A percentile compares a stretch with the other conserved stretches of the same genome.
Conservation (phyloP, 2,329 filamentous ascomycete genomes). For the Rhynchosporium graminicola region DNA sequence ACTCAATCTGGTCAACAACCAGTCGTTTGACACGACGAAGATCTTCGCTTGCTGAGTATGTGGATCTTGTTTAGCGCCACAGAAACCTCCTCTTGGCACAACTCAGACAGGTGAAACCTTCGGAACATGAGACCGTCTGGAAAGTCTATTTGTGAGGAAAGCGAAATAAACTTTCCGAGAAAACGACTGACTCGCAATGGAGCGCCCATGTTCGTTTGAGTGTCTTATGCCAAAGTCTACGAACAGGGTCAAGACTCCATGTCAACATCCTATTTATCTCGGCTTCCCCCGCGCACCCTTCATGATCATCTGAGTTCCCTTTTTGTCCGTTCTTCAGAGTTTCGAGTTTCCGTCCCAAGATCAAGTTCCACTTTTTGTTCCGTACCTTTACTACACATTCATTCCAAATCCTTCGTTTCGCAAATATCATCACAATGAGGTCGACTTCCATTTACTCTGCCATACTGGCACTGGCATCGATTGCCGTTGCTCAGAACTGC, state of each 20-base stretch:
- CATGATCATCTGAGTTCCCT: not conserved
- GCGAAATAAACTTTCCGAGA: slow-evolving; percentile 19
- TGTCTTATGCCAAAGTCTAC: not conserved
- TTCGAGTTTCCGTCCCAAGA: not conserved
- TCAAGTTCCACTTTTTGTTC: slow-evolving; percentile 6
- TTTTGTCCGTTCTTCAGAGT: not conserved
- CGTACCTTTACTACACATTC: slow-evolving; percentile 1
- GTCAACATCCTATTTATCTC: slow-evolving; percentile 1
- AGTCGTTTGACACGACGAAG: no score
- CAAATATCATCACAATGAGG: slow-evolving; percentile 16
- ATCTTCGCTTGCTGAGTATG: no score
- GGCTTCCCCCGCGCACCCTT: not conserved
- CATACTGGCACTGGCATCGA: slow-evolving; percentile 25
- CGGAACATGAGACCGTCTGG: slow-evolving; percentile 7
- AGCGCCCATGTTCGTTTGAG: not conserved
- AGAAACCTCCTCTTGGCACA: not conserved
- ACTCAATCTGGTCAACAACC: no score
- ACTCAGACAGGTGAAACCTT: slow-evolving; percentile 19
- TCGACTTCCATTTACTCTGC: slow-evolving; percentile 22
- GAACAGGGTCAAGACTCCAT: not conserved
- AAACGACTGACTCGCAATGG: slow-evolving; percentile 9
- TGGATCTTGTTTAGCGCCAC: slow-evolving; percentile 4
- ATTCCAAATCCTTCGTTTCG: not conserved
- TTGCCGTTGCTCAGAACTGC: slow-evolving; percentile 40
- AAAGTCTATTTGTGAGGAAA: slow-evolving; percentile 6